Conservation (phyloP, 371 early-diverging fungal genomes). For the Mucor irregularis region DNA sequence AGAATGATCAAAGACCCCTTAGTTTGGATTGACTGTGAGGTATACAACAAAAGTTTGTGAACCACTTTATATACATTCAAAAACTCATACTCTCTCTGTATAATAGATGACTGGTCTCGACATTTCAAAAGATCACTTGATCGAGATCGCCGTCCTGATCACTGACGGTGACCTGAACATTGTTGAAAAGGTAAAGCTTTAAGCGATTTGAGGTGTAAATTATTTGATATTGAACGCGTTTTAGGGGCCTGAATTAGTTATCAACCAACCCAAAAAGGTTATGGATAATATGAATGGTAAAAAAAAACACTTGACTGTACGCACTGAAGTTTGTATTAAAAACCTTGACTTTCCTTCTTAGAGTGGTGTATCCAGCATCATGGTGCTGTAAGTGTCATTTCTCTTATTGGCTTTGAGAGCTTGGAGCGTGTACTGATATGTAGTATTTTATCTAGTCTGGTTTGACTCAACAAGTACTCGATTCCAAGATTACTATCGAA, state of each 20-base stretch:
- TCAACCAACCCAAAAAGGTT: slow-evolving; percentile 74
- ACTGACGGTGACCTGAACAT: slow-evolving; percentile 85
- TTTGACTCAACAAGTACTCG: slow-evolving; percentile 78
- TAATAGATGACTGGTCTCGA: slow-evolving; percentile 72
- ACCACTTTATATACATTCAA: neutral
- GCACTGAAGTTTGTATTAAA: too few species aligned
- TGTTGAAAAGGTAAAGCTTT: slow-evolving; percentile 66
- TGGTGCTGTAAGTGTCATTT: slow-evolving; percentile 52
- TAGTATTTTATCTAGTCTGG: slow-evolving; percentile 61
- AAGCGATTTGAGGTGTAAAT: neutral
- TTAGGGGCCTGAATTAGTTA: slow-evolving; percentile 77
- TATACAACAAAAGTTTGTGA: slow-evolving; percentile 12
- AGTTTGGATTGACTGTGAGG: slow-evolving; percentile 93
- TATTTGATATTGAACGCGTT: neutral
- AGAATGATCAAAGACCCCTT: slow-evolving; percentile 57
- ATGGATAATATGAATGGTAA: slow-evolving; percentile 84
- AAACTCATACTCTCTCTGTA: neutral
- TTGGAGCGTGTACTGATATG: neutral
- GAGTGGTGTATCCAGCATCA: slow-evolving; percentile 93
- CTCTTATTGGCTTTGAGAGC: too few species aligned
- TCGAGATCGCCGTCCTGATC: slow-evolving; percentile 88
- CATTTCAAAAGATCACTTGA: slow-evolving; percentile 64
- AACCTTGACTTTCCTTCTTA: slow-evolving; percentile 5
- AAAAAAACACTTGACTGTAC: neutral
- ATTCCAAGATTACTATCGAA: slow-evolving; percentile 62